Evolutionary conservation across 495 filamentous ascomycete genomes (phyloP).

Genomic region (Hypoxylon perforatum): DNA sequence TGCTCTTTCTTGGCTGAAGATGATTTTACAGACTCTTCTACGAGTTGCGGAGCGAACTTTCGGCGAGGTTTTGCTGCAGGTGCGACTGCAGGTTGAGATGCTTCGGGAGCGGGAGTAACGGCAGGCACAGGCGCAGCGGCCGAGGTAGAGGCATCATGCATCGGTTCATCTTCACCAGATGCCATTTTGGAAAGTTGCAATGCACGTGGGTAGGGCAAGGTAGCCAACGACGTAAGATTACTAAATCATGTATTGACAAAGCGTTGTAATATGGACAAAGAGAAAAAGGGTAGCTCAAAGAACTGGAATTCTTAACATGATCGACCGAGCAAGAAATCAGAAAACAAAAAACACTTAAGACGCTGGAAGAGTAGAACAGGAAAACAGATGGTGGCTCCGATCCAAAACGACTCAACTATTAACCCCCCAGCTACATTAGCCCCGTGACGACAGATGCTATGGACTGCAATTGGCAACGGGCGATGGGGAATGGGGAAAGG

Average conservation of each 20-base stretch:
- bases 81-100: slow-evolving; percentile 22
- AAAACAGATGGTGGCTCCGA: slow-evolving; percentile 18
- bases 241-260: slow-evolving; percentile 17
- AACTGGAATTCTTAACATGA: slow-evolving; percentile 19
- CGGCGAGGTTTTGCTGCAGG: slow-evolving; percentile 51
- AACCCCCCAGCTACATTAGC: slow-evolving; percentile 17
- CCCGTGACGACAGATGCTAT: slow-evolving; percentile 37
- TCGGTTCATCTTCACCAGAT: slow-evolving; percentile 32
- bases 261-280: background rate
- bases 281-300: slow-evolving; percentile 4
- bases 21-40: slow-evolving; percentile 65
- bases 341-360: slow-evolving; percentile 4
- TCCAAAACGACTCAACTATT: slow-evolving; percentile 12
- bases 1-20: slow-evolving; percentile 30
- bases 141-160: slow-evolving; percentile 38
- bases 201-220: background rate
- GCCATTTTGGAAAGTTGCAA: slow-evolving; percentile 27
- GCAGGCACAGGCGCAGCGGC: slow-evolving; percentile 32
- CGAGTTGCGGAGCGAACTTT: slow-evolving; percentile 64
- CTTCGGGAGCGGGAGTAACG: slow-evolving; percentile 24
- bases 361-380: too few relatives aligned
- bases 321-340: slow-evolving; percentile 15
- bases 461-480: slow-evolving; percentile 2
- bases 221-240: slow-evolving; percentile 9
- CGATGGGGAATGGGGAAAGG: background rate